Evolutionary conservation across 768 basidiomycete genomes (phyloP).

Genomic region (Rhodotorula taiwanensis): DNA sequence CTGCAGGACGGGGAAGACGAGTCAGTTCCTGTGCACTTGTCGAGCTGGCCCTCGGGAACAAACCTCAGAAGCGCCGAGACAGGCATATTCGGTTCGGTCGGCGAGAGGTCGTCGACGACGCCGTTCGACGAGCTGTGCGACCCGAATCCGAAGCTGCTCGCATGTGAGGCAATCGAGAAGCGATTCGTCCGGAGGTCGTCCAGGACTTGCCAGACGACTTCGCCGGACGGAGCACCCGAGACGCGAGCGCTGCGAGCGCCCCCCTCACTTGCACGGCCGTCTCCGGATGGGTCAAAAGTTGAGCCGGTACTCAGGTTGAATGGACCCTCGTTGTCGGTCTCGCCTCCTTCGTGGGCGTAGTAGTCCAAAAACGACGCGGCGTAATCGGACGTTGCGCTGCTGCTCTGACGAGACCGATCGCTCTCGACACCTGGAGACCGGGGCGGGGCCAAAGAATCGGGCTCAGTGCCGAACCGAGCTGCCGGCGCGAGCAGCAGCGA

Average conservation of each 20-base stretch:
- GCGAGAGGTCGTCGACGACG: neutral
- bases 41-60: neutral
- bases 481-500: too few species aligned
- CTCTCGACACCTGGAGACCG: conserved; percentile 20
- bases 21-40: neutral
- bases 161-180: conserved; percentile 9
- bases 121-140: conserved; percentile 22
- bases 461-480: too few species aligned
- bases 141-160: conserved; percentile 21
- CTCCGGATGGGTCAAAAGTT: neutral
- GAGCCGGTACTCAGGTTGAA: neutral
- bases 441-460: neutral
- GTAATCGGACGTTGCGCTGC: conserved; percentile 30
- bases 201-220: conserved; percentile 29
- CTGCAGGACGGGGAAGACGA: neutral
- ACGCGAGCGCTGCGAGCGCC: too few species aligned
- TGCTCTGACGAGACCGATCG: conserved; percentile 6
- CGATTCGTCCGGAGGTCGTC: conserved; percentile 28
- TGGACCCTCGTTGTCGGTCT: neutral
- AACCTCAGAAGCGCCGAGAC: conserved; percentile 20
- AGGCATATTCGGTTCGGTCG: neutral
- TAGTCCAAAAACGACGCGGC: conserved; percentile 33
- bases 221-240: neutral
- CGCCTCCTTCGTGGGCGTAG: conserved; percentile 20
- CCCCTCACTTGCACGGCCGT: too few species aligned